A percentile compares a stretch with the other conserved stretches of the same genome.
Conservation (phyloP, 140 eudicot genomes). For the Senecio squalidus region DNA sequence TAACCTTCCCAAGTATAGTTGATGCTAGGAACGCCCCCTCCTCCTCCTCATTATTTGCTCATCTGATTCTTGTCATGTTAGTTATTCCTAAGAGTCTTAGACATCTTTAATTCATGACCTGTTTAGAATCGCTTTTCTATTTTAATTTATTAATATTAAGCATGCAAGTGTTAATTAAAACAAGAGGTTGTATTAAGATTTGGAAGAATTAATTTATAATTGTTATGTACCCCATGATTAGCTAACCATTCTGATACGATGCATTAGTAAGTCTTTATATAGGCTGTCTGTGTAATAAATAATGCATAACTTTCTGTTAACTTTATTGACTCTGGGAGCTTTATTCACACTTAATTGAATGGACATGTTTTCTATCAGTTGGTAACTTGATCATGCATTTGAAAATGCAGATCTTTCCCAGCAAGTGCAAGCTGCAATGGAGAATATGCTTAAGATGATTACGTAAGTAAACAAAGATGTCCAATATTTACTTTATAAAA, state of each 20-base stretch:
- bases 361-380: conserved; percentile 12
- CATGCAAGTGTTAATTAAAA: neutral
- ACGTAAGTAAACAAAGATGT: conserved; percentile 38
- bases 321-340: neutral
- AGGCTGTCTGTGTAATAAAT: neutral
- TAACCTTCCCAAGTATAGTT: neutral
- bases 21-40: conserved; percentile 10
- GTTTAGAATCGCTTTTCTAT: neutral
- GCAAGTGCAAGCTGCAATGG: conserved; percentile 75
- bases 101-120: neutral
- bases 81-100: conserved; percentile 1
- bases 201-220: neutral
- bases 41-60: neutral
- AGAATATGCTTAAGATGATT: conserved; percentile 80
- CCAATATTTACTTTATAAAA: neutral
- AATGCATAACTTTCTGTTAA: neutral
- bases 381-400: neutral
- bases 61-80: conserved; percentile 3
- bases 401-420: conserved; percentile 72
- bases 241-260: conserved; percentile 3
- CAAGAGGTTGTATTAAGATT: neutral
- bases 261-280: neutral
- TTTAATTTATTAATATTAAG: neutral
- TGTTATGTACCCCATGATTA: neutral
- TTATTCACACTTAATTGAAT: neutral